Base-by-base conservation (phyloP, 176 grass and related monocot genomes). In the Avena atlantica region DNA sequence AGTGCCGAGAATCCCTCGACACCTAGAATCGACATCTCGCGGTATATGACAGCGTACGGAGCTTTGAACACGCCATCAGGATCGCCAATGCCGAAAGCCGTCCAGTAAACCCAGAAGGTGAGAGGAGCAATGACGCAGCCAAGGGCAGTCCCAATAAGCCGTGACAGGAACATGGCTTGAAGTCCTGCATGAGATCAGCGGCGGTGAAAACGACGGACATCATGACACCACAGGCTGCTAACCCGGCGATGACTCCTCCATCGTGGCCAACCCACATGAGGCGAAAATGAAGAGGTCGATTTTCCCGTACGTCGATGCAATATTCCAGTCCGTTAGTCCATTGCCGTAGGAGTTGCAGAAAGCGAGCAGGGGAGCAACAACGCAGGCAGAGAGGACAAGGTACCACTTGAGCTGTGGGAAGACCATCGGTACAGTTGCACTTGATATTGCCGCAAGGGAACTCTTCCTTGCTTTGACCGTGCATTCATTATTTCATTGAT, bases 131-230 rank as follows among this genome's bases (percentile, higher is more conserved):
- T 90, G 62, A 95, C 82, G 34, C 95, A 97, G 1, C 95, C 95
- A 93, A 97, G 94, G 56, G 59, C 89, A 1, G 92, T 95, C 19
- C 95, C 95, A 4, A 95, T 88, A 45, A 97, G 87, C 76, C 93
- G 95, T 95, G 62, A 97, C 60, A 96, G 27, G 50, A 97, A 97
- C 95, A 97, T 97, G 21, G 95, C 70, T 95, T 97, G 81, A 97
- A 98, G 65, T 98, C 95, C 48, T 95, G 91, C 95, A 95, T 98
- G 80, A 98, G 90, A 73, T 98, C 95, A 23, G 91, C 87, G 15
- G 91, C 91, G 3, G 88, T 95, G 2, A 88, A 83, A 25, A 98
- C 93, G 1, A 98, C 95, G 78, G 84, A 92, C 91, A 98, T 89
- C 95, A 98, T 93, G 81, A 98, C 91, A 55, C 95, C 95, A 4